Conservation (phyloP, 345 rosid genomes). For the Pelargonium nanum region DNA sequence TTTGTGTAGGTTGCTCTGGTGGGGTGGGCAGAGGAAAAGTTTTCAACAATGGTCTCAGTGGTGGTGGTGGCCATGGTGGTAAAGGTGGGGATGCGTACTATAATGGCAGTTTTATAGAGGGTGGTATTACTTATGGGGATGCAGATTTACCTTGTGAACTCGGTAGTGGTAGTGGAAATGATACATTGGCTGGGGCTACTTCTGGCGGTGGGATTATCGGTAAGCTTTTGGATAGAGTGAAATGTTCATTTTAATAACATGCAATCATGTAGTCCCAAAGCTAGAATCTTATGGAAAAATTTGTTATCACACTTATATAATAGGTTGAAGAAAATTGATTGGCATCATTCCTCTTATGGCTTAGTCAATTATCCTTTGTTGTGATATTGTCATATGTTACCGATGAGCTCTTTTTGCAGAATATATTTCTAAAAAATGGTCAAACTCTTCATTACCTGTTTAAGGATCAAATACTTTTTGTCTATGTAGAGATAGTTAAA, state of each 20-base stretch:
- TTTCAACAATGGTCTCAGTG: constrained; percentile 56
- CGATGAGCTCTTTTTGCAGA: too few species aligned
- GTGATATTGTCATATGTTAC: too few species aligned
- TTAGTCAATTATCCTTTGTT: background rate
- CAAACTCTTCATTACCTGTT: too few species aligned
- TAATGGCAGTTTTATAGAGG: constrained; percentile 57
- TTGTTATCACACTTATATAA: background rate
- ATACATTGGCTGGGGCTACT: constrained; percentile 51
- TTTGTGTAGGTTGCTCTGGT: constrained; percentile 66
- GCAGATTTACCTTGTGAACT: constrained; percentile 90
- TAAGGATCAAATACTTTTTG: too few species aligned
- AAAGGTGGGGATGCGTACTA: constrained; percentile 75
- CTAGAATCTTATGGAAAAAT: background rate
- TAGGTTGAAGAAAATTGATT: background rate
- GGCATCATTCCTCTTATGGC: background rate
- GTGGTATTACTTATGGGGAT: constrained; percentile 69
- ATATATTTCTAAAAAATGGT: too few species aligned
- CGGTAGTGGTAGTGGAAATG: constrained; percentile 91
- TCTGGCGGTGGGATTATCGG: constrained; percentile 94
- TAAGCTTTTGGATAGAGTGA: constrained; percentile 13
- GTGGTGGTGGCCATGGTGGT: constrained; percentile 98
- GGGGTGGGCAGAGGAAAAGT: constrained; percentile 77
- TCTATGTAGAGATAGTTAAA: background rate
- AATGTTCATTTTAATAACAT: background rate
- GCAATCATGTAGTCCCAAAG: too few species aligned